Evolutionary conservation across 345 rosid genomes (phyloP).

Genomic region (Salix purpurea): DNA sequence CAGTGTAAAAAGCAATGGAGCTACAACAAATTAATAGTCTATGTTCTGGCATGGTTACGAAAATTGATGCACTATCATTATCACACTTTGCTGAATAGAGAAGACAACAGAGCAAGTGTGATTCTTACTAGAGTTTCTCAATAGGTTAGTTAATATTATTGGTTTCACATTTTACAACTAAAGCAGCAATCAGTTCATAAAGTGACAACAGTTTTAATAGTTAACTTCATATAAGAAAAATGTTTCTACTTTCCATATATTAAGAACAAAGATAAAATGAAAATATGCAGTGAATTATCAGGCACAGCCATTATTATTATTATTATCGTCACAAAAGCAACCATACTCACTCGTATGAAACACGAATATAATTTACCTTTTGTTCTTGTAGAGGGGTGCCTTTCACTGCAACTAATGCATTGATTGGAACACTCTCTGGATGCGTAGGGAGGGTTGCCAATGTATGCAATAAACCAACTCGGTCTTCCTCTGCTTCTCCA

Average conservation of each 20-base stretch:
- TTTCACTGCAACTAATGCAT: conserved; percentile 85
- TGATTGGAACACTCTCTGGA: conserved; percentile 98
- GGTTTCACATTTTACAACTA: not conserved
- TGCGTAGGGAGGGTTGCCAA: conserved; percentile 91
- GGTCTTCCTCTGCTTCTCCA: conserved; percentile 95
- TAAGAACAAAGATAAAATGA: not conserved
- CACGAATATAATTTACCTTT: conserved; percentile 48
- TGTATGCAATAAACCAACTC: conserved; percentile 85
- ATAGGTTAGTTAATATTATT: not conserved
- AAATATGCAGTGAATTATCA: not conserved
- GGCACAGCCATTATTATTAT: not conserved
- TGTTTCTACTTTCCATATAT: not conserved
- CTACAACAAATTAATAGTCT: not conserved
- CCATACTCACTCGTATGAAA: not conserved
- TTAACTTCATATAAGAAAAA: not conserved
- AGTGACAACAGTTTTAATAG: not conserved
- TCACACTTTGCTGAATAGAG: not conserved
- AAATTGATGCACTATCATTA: not conserved
- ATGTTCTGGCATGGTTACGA: not conserved
- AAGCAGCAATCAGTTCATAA: not conserved
- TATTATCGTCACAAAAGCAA: not conserved
- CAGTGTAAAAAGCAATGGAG: not conserved
- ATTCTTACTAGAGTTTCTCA: not conserved
- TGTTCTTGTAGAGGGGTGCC: conserved; percentile 97
- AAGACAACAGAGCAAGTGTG: not conserved